phyloP scores from a whole-genome alignment of 768 basidiomycete species.

The Crucibulum laeve region DNA sequence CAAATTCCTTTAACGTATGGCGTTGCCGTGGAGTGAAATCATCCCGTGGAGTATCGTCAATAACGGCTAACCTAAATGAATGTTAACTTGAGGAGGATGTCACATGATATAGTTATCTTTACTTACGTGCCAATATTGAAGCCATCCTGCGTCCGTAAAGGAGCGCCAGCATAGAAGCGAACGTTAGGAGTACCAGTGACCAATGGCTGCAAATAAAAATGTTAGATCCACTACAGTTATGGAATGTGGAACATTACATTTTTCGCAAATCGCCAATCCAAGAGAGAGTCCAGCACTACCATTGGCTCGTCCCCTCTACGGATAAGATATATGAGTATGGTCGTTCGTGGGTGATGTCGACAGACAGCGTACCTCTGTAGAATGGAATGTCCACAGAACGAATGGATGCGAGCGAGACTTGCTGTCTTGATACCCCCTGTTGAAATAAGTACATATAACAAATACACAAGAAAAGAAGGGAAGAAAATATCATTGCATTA shows the following conservation, averaged over 20 bases:
- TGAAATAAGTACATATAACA: conserved; percentile 6
- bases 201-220: conserved; percentile 47
- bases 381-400: conserved; percentile 83
- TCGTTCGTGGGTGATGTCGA: not conserved
- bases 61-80: conserved; percentile 63
- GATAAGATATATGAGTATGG: conserved; percentile 2
- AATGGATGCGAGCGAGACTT: conserved; percentile 49
- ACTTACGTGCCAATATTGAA: conserved; percentile 82
- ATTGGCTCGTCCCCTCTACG: conserved; percentile 80
- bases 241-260: conserved; percentile 52
- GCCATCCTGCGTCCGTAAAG: conserved; percentile 84
- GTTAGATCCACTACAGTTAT: not conserved
- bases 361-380: conserved; percentile 60
- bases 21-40: conserved; percentile 88
- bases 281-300: conserved; percentile 71
- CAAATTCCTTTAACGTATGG: conserved; percentile 93
- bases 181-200: conserved; percentile 63
- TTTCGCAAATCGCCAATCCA: conserved; percentile 86
- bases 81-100: not conserved
- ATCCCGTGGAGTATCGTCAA: conserved; percentile 76
- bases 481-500: not conserved
- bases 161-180: conserved; percentile 91
- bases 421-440: conserved; percentile 40
- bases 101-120: not conserved
- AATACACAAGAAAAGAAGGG: not conserved